Evolutionary conservation across 345 rosid genomes (phyloP).

Genomic region (Gossypium ekmanianum): DNA sequence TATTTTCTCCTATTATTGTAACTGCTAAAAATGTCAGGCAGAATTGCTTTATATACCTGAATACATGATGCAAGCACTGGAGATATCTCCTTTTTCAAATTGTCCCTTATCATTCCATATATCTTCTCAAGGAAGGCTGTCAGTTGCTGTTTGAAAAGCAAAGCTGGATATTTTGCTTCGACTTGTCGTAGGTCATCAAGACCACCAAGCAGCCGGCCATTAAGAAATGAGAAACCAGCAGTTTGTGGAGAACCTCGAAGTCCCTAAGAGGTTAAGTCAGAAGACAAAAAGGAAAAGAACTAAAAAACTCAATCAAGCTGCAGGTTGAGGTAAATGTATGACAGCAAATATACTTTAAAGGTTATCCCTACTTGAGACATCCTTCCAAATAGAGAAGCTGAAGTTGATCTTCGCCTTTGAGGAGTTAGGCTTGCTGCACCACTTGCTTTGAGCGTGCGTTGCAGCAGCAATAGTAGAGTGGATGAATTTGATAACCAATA

Average conservation of each 20-base stretch:
- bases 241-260: slow-evolving; percentile 80
- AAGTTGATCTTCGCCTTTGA: slow-evolving; percentile 56
- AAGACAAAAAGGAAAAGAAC: neutral
- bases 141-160: slow-evolving; percentile 95
- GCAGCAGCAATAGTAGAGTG: slow-evolving; percentile 72
- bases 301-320: slow-evolving; percentile 14
- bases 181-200: slow-evolving; percentile 73
- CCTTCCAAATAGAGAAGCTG: slow-evolving; percentile 79
- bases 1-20: neutral
- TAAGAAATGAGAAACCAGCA: slow-evolving; percentile 73
- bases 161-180: slow-evolving; percentile 94
- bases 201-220: slow-evolving; percentile 61
- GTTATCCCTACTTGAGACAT: slow-evolving; percentile 67
- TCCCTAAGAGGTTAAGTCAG: slow-evolving; percentile 47
- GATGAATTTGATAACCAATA: slow-evolving; percentile 94
- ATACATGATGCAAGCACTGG: slow-evolving; percentile 86
- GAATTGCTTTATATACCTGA: slow-evolving; percentile 47
- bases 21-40: neutral
- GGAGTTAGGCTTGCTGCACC: slow-evolving; percentile 71
- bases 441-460: slow-evolving; percentile 85
- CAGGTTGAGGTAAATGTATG: neutral
- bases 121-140: slow-evolving; percentile 99
- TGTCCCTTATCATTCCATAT: slow-evolving; percentile 95
- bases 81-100: slow-evolving; percentile 86
- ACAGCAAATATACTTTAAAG: neutral